Evolutionary conservation across 2,329 filamentous ascomycete genomes (phyloP).

Genomic region (Xylariales sp.): DNA sequence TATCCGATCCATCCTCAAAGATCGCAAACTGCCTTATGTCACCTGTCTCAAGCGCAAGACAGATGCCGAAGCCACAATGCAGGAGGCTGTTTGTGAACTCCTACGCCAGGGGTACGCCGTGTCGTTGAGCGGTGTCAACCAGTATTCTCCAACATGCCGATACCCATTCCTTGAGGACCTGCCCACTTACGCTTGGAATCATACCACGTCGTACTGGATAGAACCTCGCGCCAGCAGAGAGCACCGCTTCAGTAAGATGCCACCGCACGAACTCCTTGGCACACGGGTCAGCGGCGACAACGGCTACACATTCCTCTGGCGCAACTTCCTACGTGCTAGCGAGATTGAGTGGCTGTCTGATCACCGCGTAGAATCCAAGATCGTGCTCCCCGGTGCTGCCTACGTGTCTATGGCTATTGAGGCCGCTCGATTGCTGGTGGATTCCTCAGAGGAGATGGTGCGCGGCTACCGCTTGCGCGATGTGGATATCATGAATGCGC

Average conservation of each 20-base stretch:
- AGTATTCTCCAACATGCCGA: too few relatives aligned
- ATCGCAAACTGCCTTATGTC: not conserved
- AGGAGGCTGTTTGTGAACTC: too few relatives aligned
- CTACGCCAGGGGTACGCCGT: constrained; percentile 11
- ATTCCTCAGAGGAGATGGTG: not conserved
- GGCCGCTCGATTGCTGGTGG: constrained; percentile 14
- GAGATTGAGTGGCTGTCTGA: constrained; percentile 14
- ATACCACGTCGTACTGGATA: constrained; percentile 15
- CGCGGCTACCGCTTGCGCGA: not conserved
- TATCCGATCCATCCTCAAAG: constrained; percentile 14
- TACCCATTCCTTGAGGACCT: constrained; percentile 17
- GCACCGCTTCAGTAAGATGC: constrained; percentile 12
- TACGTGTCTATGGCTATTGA: constrained; percentile 17
- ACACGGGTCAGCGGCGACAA: constrained; percentile 9
- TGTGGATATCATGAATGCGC: constrained; percentile 1
- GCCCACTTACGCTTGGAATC: constrained; percentile 24
- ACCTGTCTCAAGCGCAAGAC: constrained; percentile 10
- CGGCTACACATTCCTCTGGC: constrained; percentile 15
- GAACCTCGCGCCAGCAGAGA: constrained; percentile 18
- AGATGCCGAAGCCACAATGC: constrained; percentile 20
- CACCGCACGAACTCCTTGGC: constrained; percentile 21
- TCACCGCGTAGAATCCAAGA: constrained; percentile 13
- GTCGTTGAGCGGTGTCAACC: too few relatives aligned
- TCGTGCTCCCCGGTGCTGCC: constrained; percentile 16
- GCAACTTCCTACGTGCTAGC: constrained; percentile 14